These are phyloP conservation scores for Spergularia bocconei DNA, from an alignment of 148 eudicot genomes.

Conservation along the genomic window DNA sequence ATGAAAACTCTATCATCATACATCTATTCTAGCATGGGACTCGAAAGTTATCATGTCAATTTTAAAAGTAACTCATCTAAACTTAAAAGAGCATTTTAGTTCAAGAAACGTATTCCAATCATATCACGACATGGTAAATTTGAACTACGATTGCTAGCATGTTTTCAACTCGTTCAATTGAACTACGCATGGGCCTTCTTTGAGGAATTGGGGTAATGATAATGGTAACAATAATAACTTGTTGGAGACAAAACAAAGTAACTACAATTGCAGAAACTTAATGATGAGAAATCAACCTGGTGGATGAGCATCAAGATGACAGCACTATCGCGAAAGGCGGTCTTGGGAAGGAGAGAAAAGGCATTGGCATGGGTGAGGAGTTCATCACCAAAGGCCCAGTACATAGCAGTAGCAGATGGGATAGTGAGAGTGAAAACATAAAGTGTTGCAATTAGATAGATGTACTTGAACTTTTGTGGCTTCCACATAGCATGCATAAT, in stretches of 20 bases:
- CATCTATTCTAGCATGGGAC: no score
- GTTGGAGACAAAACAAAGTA: no score
- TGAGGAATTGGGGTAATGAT: no score
- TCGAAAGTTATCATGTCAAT: background rate
- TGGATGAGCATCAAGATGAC: constrained; percentile 77
- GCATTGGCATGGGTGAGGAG: constrained; percentile 68
- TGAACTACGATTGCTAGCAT: no score
- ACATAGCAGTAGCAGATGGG: constrained; percentile 66
- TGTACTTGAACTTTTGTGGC: constrained; percentile 69
- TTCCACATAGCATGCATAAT: constrained; percentile 81
- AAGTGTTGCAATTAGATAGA: constrained; percentile 61
- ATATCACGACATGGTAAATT: no score
- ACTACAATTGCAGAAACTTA: background rate
- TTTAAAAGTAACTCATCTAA: background rate
- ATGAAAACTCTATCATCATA: no score
- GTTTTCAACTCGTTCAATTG: no score
- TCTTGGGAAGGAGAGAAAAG: constrained; percentile 58
- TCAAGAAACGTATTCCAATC: no score
- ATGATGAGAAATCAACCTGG: constrained; percentile 40
- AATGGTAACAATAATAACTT: no score
- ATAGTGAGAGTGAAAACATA: constrained; percentile 73
- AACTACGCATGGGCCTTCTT: no score
- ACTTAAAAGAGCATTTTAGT: background rate
- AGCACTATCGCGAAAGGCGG: constrained; percentile 53
- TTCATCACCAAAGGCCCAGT: constrained; percentile 77